Evolutionary conservation across 805 yeast genomes (phyloP).

Genomic region (Myxozyma sirexii): DNA sequence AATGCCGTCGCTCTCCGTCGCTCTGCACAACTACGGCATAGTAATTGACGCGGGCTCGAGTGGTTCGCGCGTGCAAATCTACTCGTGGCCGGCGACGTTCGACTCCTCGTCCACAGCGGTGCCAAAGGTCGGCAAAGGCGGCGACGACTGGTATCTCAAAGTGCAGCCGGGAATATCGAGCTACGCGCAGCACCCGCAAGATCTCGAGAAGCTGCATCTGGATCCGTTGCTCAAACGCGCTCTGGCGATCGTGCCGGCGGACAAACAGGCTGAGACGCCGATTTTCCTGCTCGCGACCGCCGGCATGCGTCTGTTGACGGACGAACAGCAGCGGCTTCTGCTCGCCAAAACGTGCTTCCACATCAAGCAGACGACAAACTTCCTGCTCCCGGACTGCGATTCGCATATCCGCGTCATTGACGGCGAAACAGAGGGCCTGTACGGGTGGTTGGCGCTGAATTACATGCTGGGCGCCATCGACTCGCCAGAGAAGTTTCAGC

Average conservation of each 20-base stretch:
- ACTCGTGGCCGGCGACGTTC: constrained; percentile 60
- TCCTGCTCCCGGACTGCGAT: constrained; percentile 59
- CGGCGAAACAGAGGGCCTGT: constrained; percentile 92
- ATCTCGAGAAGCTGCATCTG: constrained; percentile 73
- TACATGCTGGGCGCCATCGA: constrained; percentile 72
- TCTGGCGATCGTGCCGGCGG: constrained; percentile 64
- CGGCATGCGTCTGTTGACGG: constrained; percentile 83
- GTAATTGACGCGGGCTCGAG: constrained; percentile 95
- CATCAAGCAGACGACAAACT: constrained; percentile 58
- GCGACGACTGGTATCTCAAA: constrained; percentile 67
- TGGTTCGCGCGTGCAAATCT: constrained; percentile 86
- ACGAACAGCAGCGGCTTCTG: constrained; percentile 54
- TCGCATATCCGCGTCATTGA: constrained; percentile 83
- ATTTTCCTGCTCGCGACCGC: constrained; percentile 93
- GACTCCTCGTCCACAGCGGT: constrained; percentile 38
- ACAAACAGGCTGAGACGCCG: constrained; percentile 69
- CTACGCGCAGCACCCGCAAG: constrained; percentile 54
- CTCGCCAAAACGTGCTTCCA: constrained; percentile 62
- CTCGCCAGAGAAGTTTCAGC: constrained; percentile 40
- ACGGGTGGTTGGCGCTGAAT: constrained; percentile 93
- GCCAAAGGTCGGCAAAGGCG: constrained; percentile 59
- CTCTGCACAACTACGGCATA: constrained; percentile 61
- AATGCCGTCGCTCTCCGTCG: constrained; percentile 15
- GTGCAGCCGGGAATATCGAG: constrained; percentile 84
- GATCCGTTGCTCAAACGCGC: constrained; percentile 69